A percentile compares a stretch with the other conserved stretches of the same genome.
These are phyloP conservation scores for Citropsis articulata DNA, from an alignment of 345 rosid species.

Conservation along the genomic window DNA sequence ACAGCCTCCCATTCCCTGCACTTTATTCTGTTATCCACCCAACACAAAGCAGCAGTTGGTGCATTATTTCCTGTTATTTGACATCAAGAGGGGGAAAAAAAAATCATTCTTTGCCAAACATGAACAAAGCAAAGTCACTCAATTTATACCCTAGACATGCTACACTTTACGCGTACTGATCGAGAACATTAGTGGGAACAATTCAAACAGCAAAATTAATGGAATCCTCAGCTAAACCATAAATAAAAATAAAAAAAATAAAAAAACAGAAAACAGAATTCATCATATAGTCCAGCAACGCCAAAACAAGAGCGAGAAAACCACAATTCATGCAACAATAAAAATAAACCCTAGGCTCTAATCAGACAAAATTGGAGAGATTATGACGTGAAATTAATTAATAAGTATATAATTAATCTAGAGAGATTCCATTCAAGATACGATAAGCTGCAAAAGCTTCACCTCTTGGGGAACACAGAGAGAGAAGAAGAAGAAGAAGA, in stretches of 20 bases:
- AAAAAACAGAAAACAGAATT: neutral
- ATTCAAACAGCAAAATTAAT: neutral
- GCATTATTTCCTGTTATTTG: conserved; percentile 33
- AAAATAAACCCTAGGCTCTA: conserved; percentile 24
- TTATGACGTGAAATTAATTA: neutral
- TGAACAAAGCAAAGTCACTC: neutral
- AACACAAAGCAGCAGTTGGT: conserved; percentile 13
- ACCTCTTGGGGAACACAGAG: neutral
- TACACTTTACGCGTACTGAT: neutral
- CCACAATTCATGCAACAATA: neutral
- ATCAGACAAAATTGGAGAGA: neutral
- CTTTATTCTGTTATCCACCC: conserved; percentile 25
- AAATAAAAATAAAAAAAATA: neutral
- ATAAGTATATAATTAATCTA: no score
- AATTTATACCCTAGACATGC: neutral
- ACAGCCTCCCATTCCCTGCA: conserved; percentile 80
- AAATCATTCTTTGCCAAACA: neutral
- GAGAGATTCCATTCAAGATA: neutral
- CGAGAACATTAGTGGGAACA: neutral
- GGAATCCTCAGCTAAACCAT: neutral
- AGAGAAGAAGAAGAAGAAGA: neutral
- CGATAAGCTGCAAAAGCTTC: neutral
- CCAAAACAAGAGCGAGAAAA: neutral
- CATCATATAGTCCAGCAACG: no score
- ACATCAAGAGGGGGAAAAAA: neutral